Conservation (phyloP, 495 filamentous ascomycete species). For the Pyronema domesticum region DNA sequence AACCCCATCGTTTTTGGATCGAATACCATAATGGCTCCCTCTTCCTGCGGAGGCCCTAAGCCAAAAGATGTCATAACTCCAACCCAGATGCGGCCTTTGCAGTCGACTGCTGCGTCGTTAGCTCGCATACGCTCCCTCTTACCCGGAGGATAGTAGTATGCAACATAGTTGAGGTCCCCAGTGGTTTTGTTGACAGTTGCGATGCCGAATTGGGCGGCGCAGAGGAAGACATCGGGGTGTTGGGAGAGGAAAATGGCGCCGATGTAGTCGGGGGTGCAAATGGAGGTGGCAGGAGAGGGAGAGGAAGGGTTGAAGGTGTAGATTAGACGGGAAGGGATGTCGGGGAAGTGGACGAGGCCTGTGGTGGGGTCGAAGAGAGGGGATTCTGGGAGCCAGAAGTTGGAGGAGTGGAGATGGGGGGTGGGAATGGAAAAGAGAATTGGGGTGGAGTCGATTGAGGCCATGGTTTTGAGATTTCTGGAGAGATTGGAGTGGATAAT, state of each 20-base stretch:
- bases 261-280: background rate
- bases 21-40: slow-evolving; percentile 9
- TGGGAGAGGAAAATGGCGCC: background rate
- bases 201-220: slow-evolving; percentile 12
- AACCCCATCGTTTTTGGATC: no score
- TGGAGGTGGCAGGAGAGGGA: slow-evolving; percentile 3
- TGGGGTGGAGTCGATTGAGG: background rate
- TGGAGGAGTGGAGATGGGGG: slow-evolving; percentile 9
- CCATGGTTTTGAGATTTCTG: background rate
- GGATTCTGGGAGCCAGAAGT: slow-evolving; percentile 16
- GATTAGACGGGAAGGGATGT: slow-evolving; percentile 11
- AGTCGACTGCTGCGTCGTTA: slow-evolving; percentile 20
- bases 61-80: slow-evolving; percentile 19
- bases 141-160: slow-evolving; percentile 13
- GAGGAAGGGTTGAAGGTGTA: slow-evolving; percentile 11
- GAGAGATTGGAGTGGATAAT: background rate
- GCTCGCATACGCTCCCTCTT: slow-evolving; percentile 18
- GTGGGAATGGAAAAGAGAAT: slow-evolving; percentile 12
- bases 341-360: slow-evolving; percentile 12
- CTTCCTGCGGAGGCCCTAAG: slow-evolving; percentile 7
- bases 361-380: slow-evolving; percentile 9
- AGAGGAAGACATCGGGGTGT: background rate
- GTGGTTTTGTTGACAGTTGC: slow-evolving; percentile 17
- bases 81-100: slow-evolving; percentile 20
- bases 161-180: slow-evolving; percentile 12